Percentiles rank a stretch among this genome's conserved stretches.
phyloP scores from a whole-genome alignment of 805 yeast genomes.

The Kodamaea sagamina region DNA sequence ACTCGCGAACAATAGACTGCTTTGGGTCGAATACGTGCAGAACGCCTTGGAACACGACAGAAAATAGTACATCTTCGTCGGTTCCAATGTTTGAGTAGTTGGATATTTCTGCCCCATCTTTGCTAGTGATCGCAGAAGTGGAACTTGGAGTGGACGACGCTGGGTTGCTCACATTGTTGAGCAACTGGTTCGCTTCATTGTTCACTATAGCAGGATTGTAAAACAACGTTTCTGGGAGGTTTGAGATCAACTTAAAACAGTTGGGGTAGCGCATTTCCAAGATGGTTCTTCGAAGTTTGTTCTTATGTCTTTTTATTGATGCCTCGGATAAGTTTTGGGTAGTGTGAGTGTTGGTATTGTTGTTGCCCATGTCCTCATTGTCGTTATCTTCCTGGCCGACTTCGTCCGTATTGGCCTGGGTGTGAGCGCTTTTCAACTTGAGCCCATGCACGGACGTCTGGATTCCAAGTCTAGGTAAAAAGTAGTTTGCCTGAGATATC shows the following conservation, averaged over 20 bases:
- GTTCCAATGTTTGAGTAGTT: conserved; percentile 18
- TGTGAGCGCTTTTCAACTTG: conserved; percentile 22
- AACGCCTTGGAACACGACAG: conserved; percentile 38
- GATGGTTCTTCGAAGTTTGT: conserved; percentile 30
- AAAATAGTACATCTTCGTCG: conserved; percentile 41
- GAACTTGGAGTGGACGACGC: conserved; percentile 21
- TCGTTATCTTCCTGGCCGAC: conserved; percentile 44
- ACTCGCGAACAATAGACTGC: conserved; percentile 7
- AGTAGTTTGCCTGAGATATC: conserved; percentile 48
- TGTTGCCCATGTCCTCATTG: conserved; percentile 49
- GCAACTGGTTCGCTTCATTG: conserved; percentile 31
- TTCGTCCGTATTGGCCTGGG: conserved; percentile 17
- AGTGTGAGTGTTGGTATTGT: conserved; percentile 13
- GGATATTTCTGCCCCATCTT: conserved; percentile 21
- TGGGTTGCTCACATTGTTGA: conserved; percentile 27
- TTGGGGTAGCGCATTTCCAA: conserved; percentile 38
- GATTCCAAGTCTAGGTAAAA: conserved; percentile 63
- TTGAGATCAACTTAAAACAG: conserved; percentile 36
- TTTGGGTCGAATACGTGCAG: conserved; percentile 20
- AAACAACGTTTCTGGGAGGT: conserved; percentile 39
- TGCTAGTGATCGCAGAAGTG: not conserved
- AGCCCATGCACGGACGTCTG: conserved; percentile 65
- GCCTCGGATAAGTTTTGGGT: conserved; percentile 27
- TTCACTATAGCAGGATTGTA: conserved; percentile 33
- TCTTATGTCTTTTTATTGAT: conserved; percentile 35